Percentiles rank a stretch among this genome's conserved stretches.
phyloP scores from a whole-genome alignment of 345 rosid genomes.

The Triadica sebifera region DNA sequence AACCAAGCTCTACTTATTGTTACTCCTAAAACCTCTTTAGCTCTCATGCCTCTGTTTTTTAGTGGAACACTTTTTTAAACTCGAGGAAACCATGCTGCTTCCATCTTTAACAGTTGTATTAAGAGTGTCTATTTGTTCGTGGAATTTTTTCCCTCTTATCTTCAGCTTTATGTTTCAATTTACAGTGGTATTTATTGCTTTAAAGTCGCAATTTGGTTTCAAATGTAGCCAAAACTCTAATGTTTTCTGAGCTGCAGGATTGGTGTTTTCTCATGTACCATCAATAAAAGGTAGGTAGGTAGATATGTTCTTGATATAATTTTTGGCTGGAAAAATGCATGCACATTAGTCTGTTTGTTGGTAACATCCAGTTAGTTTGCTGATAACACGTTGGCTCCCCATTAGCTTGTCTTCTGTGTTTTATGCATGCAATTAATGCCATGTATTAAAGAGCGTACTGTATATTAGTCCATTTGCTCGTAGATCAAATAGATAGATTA shows the following conservation, averaged over 20 bases:
- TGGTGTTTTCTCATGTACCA: constrained; percentile 2
- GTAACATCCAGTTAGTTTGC: neutral
- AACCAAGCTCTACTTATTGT: constrained; percentile 54
- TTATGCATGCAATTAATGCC: neutral
- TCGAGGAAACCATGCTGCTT: constrained; percentile 35
- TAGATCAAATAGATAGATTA: neutral
- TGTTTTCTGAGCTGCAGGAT: constrained; percentile 18
- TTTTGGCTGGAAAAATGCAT: constrained; percentile 7
- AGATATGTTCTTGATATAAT: neutral
- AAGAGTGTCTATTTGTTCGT: constrained; percentile 10
- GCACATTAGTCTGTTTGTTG: neutral
- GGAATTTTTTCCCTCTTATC: constrained; percentile 10
- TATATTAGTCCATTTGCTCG: neutral
- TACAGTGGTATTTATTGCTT: constrained; percentile 13
- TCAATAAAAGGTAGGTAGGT: constrained; percentile 6
- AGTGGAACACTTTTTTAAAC: constrained; percentile 20
- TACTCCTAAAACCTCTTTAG: constrained; percentile 56
- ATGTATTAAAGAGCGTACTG: neutral
- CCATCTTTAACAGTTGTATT: constrained; percentile 36
- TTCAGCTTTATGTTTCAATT: constrained; percentile 12
- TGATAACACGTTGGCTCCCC: neutral
- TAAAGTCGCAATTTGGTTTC: constrained; percentile 10
- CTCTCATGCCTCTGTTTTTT: constrained; percentile 42
- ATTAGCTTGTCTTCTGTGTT: neutral
- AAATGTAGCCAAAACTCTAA: constrained; percentile 8